Base-by-base conservation (phyloP, 108 stramenopile species). In the Nannochloropsis granulata region DNA sequence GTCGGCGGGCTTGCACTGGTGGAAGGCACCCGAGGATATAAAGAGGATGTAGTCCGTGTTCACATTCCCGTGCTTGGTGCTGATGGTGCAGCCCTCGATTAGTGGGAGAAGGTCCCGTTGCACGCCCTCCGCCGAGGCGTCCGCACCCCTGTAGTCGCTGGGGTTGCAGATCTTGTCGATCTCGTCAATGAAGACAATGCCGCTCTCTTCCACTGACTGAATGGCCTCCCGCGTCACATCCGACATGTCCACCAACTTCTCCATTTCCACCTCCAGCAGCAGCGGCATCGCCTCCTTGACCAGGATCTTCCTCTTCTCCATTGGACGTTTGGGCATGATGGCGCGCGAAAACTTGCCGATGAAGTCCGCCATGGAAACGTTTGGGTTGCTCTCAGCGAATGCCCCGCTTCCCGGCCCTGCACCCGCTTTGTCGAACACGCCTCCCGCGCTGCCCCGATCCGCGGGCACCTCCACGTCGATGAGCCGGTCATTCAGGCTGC, bases 111-210 rank as follows among this genome's bases (percentile, higher is more conserved):
- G 88, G 83, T 99, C 99, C 79, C 99, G 93, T 88, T 99, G 98
- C 42, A 99, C 99, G 26, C 99, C 98, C 85, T 99, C 97, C 21
- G 96, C 95, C 81, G 95, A 96, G 23, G 97, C 99, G 88, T 99
- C 99, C 10, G 97, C 94, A 23, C 94, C 93, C 78, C 94, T 89
- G 25, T 93, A 92, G 81, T 89, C 91, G 12, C 89, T 90, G n/a
- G 46, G 16, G 87, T 95, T 94, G 88, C 93, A 92, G 83, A 99
- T 97, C 86, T 99, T 99, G 87, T 99, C 97, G 78, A 99, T 98
- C 89, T 99, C 99, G 91, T 99, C 99, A 85, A 99, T 97, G 88
- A 99, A 97, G 78, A 99, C 99, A 86, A 99, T 98, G 14, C 99
- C 99, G 44, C 90, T 92, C 90, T 99, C 94, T 86, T 98, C 97